Base-by-base conservation (phyloP, 2,329 filamentous ascomycete species). In the Alternaria brassicae region DNA sequence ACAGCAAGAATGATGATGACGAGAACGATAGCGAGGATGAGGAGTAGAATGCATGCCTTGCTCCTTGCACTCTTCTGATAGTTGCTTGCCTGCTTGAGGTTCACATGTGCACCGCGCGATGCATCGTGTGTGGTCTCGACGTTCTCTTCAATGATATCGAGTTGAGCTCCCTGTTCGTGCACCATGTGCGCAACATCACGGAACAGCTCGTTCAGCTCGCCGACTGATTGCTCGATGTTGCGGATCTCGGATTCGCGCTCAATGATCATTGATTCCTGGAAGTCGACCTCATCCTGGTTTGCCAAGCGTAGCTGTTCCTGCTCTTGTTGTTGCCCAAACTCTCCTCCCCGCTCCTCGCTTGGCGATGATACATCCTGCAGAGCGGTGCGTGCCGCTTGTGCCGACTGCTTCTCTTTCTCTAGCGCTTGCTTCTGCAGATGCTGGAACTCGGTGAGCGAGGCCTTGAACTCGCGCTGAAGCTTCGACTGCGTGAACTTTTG, bases 161-260 rank as follows among this genome's bases (percentile, higher is more conserved):
- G 83, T 78, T 91, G 88, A 69, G 92, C 91, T 50, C 95, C 95
- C 80, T 99, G 95, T 80, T 98, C 94, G 61, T 88, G 88, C 50
- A 99, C 93, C 78, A 99, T 97, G 78, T 97, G 93, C 45, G 94
- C 95, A n/a, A 99, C 93, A 81, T 99, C 94, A 63, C 93, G 86
- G 84, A 99, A 99, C 41, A 99, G 85, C 73, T 98, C 95, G 72
- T 99, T 99, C 63, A 99, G 82, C 73, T 99, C 95, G 55, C 91
- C 91, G 6, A 99, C 95, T 55, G 91, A 93, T 78, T 97, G 93
- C 81, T 98, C 95, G 72, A 99, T 99, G 76, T 96, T 96, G 62
- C 93, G 89, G 67, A 99, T 99, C 81, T 99, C 95, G 57, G 92
- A 89, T 79, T 99, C 95, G 53, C 96, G 93, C 83, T 99, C 94